Conservation (phyloP, 2,329 filamentous ascomycete species). For the Zymoseptoria crescenta region DNA sequence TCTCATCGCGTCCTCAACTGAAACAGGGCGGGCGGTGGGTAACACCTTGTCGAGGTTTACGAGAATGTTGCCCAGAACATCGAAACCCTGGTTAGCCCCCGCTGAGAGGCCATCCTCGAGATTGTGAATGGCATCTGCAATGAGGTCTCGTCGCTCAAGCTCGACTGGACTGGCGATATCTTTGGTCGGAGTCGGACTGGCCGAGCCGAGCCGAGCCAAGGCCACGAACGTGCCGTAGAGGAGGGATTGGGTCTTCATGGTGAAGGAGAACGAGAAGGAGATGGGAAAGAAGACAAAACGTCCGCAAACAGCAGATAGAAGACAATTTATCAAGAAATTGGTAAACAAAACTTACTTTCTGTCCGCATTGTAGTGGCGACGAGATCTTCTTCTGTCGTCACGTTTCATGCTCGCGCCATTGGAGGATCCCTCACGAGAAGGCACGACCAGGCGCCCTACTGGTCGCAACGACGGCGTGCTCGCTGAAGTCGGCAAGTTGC, state of each 20-base stretch:
- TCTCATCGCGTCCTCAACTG: neutral
- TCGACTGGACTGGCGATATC: neutral
- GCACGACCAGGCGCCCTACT: neutral
- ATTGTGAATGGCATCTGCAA: neutral
- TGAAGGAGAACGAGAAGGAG: neutral
- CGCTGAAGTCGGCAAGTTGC: neutral
- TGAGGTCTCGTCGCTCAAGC: neutral
- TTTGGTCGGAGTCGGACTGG: neutral
- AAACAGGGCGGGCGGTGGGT: neutral
- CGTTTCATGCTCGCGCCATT: neutral
- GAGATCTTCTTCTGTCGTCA: neutral
- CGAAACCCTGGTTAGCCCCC: neutral
- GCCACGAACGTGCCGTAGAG: neutral
- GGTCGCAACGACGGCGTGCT: neutral
- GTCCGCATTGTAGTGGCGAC: neutral
- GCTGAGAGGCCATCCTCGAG: neutral
- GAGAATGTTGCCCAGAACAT: neutral
- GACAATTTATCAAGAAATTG: neutral
- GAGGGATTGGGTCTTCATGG: neutral
- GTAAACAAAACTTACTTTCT: neutral
- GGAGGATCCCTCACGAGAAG: too few species aligned
- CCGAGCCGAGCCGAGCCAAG: neutral
- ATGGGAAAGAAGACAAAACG: neutral
- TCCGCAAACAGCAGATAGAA: neutral
- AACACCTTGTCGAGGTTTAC: neutral